Percentiles rank a stretch among this genome's conserved stretches.
Conservation (phyloP, 192 early-diverging fungal genomes). For the Coemansia sp. region DNA sequence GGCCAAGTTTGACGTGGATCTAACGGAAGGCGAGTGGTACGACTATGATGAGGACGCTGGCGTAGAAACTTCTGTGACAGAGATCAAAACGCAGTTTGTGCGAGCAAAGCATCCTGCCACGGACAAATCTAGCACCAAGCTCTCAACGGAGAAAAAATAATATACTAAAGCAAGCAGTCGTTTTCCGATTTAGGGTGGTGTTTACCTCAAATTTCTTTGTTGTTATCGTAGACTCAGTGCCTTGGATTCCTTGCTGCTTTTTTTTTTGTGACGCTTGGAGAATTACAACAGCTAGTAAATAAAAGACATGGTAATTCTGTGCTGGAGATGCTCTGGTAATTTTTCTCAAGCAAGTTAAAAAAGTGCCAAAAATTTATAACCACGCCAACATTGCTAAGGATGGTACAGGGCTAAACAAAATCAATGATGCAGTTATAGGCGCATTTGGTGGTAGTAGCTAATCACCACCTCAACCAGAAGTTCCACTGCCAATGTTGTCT, state of each 20-base stretch:
- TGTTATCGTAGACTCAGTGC: neutral
- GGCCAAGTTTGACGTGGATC: constrained; percentile 75
- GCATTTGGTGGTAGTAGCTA: too few species aligned
- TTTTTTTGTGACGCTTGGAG: too few species aligned
- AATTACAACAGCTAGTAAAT: neutral
- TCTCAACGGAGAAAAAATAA: constrained; percentile 1
- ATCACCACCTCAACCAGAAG: too few species aligned
- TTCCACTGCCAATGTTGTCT: too few species aligned
- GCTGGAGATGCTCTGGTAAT: too few species aligned
- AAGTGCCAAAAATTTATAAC: too few species aligned
- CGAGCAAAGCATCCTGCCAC: constrained; percentile 9
- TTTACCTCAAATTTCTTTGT: neutral
- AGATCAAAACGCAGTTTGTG: constrained; percentile 28
- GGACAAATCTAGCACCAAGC: neutral
- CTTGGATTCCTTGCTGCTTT: neutral
- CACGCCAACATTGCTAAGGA: too few species aligned
- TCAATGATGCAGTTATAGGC: too few species aligned
- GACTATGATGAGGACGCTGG: constrained; percentile 80
- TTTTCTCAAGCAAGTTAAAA: too few species aligned
- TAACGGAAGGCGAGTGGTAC: constrained; percentile 80
- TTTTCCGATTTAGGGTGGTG: neutral
- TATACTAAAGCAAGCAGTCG: neutral
- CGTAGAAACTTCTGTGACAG: constrained; percentile 37
- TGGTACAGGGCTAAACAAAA: too few species aligned
- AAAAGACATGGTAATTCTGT: neutral